Percentiles rank a stretch among this genome's conserved stretches.
These are phyloP conservation scores for Codiaeum variegatum DNA, from an alignment of 441 rosid genomes.

Conservation along the genomic window DNA sequence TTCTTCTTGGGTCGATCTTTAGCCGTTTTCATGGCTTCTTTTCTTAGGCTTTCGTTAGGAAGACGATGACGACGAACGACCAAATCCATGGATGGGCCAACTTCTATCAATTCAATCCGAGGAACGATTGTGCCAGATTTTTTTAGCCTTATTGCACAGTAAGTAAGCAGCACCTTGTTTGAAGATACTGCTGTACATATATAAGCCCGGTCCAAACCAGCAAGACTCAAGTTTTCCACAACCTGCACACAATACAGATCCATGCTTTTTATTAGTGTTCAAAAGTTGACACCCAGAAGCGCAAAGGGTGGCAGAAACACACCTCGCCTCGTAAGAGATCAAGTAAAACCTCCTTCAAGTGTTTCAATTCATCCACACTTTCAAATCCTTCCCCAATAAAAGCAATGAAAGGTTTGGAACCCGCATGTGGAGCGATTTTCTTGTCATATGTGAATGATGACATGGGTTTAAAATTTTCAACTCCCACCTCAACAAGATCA, in stretches of 20 bases:
- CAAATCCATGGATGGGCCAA: slow-evolving; percentile 93
- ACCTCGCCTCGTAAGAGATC: slow-evolving; percentile 91
- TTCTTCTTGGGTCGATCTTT: slow-evolving; percentile 80
- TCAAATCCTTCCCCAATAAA: slow-evolving; percentile 86
- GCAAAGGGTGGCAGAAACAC: slow-evolving; percentile 11
- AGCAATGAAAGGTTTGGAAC: slow-evolving; percentile 78
- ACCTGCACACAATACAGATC: slow-evolving; percentile 45
- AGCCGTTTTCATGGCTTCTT: slow-evolving; percentile 78
- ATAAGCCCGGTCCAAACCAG: slow-evolving; percentile 78
- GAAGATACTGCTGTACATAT: slow-evolving; percentile 77
- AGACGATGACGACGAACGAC: slow-evolving; percentile 81
- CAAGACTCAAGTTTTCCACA: slow-evolving; percentile 75
- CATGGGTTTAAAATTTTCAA: slow-evolving; percentile 73
- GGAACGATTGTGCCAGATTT: slow-evolving; percentile 84
- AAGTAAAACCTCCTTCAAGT: slow-evolving; percentile 77
- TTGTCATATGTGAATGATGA: slow-evolving; percentile 62
- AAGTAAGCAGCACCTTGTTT: slow-evolving; percentile 57
- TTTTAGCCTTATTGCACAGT: slow-evolving; percentile 78
- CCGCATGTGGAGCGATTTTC: slow-evolving; percentile 67
- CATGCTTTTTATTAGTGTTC: slow-evolving; percentile 11
- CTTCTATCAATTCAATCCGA: slow-evolving; percentile 81
- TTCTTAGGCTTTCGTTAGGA: slow-evolving; percentile 69
- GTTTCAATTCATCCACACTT: slow-evolving; percentile 70
- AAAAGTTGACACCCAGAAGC: slow-evolving; percentile 2
- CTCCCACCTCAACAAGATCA: slow-evolving; percentile 89